Percentiles rank a stretch among this genome's conserved stretches.
Conservation (phyloP, 805 yeast genomes). For the Candida montana region DNA sequence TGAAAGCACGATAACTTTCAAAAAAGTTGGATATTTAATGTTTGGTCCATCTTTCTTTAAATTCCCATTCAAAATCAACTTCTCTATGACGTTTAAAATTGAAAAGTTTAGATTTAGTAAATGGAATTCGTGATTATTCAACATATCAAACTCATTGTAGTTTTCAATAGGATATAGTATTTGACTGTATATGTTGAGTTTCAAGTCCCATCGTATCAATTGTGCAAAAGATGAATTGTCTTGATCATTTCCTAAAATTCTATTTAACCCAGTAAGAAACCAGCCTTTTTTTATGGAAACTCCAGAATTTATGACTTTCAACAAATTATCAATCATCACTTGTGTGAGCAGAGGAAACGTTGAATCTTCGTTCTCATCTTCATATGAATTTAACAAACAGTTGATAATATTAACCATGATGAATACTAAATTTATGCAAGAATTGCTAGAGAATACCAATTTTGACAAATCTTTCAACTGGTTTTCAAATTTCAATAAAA, state of each 20-base stretch:
- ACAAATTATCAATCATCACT: constrained; percentile 26
- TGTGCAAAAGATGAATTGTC: constrained; percentile 27
- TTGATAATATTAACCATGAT: constrained; percentile 50
- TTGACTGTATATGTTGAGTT: constrained; percentile 9
- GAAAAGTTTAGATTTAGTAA: constrained; percentile 37
- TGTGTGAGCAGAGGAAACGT: constrained; percentile 11
- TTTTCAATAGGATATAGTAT: constrained; percentile 14
- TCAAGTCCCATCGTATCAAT: constrained; percentile 31
- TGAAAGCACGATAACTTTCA: constrained; percentile 17
- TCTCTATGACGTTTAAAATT: constrained; percentile 47
- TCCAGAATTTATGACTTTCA: constrained; percentile 37
- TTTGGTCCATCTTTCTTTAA: constrained; percentile 19
- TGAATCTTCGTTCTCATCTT: constrained; percentile 9
- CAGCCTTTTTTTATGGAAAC: constrained; percentile 36
- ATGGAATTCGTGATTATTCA: constrained; percentile 39
- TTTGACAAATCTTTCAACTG: constrained; percentile 29
- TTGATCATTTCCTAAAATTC: constrained; percentile 46
- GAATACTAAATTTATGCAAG: constrained; percentile 47
- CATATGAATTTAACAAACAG: constrained; percentile 31
- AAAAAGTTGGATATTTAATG: constrained; percentile 19
- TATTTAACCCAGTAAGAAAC: constrained; percentile 48
- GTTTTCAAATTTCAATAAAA: constrained; percentile 1
- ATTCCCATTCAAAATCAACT: constrained; percentile 22
- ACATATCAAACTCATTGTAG: constrained; percentile 14
- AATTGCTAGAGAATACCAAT: constrained; percentile 41